phyloP scores from a whole-genome alignment of 2,329 filamentous ascomycete genomes.

The Chrysoporthe cubensis region DNA sequence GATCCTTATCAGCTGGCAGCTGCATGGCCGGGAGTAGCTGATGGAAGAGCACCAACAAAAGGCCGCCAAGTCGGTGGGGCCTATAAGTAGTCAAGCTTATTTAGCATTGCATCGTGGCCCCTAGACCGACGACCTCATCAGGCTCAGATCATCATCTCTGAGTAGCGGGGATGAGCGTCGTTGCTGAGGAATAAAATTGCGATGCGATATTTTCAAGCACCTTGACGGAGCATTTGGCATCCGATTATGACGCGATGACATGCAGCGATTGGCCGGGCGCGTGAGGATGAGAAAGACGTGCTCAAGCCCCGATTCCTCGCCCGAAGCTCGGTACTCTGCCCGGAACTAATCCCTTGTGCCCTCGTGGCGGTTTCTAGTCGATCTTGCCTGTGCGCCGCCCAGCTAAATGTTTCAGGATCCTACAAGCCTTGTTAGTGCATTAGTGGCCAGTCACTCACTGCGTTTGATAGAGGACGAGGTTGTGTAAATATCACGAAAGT shows the following conservation, averaged over 20 bases:
- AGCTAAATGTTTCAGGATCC: neutral
- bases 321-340: neutral
- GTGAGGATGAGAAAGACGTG: no score
- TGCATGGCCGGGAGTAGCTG: conserved; percentile 2
- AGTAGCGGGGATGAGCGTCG: neutral
- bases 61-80: neutral
- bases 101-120: conserved; percentile 2
- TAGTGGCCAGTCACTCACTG: neutral
- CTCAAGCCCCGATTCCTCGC: neutral
- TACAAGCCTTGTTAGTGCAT: neutral
- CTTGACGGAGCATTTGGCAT: neutral
- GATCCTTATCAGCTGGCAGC: conserved; percentile 8
- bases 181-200: conserved; percentile 6
- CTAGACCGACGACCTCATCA: neutral
- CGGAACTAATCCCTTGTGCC: neutral
- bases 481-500: neutral
- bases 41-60: neutral
- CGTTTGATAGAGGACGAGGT: neutral
- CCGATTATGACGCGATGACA: neutral
- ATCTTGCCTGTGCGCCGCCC: neutral
- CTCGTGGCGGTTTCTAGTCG: conserved; percentile 5
- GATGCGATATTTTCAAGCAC: neutral
- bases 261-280: neutral
- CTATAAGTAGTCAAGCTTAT: neutral
- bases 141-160: conserved; percentile 12